Base-by-base conservation (phyloP, 257 asterid species). In the Knoxia roxburghii region DNA sequence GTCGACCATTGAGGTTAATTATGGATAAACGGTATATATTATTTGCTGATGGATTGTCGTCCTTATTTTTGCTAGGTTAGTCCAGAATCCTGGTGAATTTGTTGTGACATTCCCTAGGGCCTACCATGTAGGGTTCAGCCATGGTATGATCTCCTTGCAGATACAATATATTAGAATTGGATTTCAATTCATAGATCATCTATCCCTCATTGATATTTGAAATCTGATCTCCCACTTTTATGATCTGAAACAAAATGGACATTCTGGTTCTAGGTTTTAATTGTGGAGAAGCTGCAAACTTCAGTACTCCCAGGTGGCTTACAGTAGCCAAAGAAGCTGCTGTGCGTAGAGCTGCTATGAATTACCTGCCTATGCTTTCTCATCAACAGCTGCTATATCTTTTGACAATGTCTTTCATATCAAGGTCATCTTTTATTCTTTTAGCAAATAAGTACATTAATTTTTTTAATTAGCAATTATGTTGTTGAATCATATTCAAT, bases 281-380 rank as follows among this genome's bases (percentile, higher is more conserved):
- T 76, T 93, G 99, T 79, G 99, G 99, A 55, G 99, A 93, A 86
- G 99, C 99, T 75, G 97, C 99, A 68, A 93, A 93, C 82, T 93
- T 93, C 71, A 93, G 95, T 65, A 93, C 99, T 54, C 93, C 97
- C 20, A 78, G 79, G 81, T 93, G 99, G 99, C 99, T 93, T 76
- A 54, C 90, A 51, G 86, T 93, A 70, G 99, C 99, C 65, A 93
- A 93, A 82, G 96, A 93, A 76, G 99, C 99, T 74, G 99, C 97
- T 68, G 87, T 90, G 63, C 95, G 97, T 39, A 82, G 99, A 83
- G 96, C 99, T 81, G 97, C 88, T 68, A 93, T 93, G 99, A 90
- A 88, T 83, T 87, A 75, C 79, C 96, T 90, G 79, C 99, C 99
- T 70, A 93, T 93, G 99, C 99, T 93, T 72, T 93, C 99, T 72